phyloP scores from a whole-genome alignment of 208 protist genomes.

The Trypanosoma cruzi region DNA sequence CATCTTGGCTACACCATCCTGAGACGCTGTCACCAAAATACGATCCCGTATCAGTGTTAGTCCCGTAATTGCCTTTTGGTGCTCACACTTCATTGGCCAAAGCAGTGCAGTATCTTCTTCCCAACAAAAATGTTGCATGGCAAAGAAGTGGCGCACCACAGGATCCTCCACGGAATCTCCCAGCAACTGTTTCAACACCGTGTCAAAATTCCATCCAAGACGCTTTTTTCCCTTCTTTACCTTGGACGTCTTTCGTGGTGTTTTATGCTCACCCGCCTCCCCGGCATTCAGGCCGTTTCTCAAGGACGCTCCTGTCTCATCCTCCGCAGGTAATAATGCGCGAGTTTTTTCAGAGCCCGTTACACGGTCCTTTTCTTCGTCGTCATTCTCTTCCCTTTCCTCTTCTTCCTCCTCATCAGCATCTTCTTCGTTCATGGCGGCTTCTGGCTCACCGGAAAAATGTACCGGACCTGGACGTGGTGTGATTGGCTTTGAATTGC shows the following conservation, averaged over 20 bases:
- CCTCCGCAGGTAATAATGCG: background rate
- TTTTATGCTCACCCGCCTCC: background rate
- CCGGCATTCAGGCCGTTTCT: background rate
- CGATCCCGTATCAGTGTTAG: slow-evolving; percentile 61
- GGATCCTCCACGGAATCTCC: background rate
- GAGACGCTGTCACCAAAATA: slow-evolving; percentile 54
- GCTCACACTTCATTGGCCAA: slow-evolving; percentile 66
- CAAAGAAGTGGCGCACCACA: slow-evolving; percentile 6
- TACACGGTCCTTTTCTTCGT: background rate
- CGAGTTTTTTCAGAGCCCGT: background rate
- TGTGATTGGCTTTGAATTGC: background rate
- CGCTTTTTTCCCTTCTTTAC: slow-evolving; percentile 7
- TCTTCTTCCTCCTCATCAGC: background rate
- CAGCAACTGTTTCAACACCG: slow-evolving; percentile 7
- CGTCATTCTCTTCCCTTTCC: slow-evolving; percentile 1
- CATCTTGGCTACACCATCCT: slow-evolving; percentile 66
- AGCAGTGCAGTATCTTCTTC: slow-evolving; percentile 5
- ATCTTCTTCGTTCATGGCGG: background rate
- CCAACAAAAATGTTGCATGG: slow-evolving; percentile 2
- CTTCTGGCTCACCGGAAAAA: background rate
- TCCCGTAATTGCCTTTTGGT: slow-evolving; percentile 45
- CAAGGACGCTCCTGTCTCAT: background rate
- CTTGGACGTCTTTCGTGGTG: background rate
- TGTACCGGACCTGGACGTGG: background rate
- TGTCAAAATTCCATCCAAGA: slow-evolving; percentile 1